phyloP scores from a whole-genome alignment of 2,329 filamentous ascomycete species.

The Nigrospora osmanthi region DNA sequence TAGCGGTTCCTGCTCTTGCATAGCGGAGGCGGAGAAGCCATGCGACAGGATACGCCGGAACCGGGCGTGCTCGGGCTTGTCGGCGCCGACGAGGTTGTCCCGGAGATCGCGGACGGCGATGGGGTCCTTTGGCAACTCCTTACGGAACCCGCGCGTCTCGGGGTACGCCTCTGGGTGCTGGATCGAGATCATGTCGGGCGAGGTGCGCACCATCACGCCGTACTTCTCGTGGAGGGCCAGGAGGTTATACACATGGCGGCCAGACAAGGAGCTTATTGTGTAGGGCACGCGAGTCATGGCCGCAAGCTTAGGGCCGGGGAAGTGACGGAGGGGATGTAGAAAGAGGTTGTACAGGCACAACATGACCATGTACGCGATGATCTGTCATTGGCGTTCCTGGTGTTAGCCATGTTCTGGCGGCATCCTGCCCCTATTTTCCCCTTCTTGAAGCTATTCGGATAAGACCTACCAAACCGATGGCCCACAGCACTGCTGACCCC shows the following conservation, averaged over 20 bases:
- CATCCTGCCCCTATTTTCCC: too few relatives aligned
- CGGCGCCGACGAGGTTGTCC: conserved; percentile 18
- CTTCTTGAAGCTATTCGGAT: too few relatives aligned
- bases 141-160: too few relatives aligned
- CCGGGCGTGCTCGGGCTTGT: conserved; percentile 9
- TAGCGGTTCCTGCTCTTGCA: conserved; percentile 12
- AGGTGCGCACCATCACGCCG: conserved; percentile 3
- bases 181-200: conserved; percentile 20
- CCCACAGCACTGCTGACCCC: too few relatives aligned
- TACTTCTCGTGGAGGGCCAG: conserved; percentile 1
- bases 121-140: conserved; percentile 10
- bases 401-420: too few relatives aligned
- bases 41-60: conserved; percentile 7
- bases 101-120: conserved; percentile 12
- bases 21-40: conserved; percentile 10
- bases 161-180: conserved; percentile 17
- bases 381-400: too few relatives aligned
- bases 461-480: too few relatives aligned
- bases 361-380: too few relatives aligned
- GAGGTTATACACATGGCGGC: not conserved
- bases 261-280: not conserved
- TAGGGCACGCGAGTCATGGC: conserved; percentile 2
- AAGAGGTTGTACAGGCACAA: conserved; percentile 2
- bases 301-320: conserved; percentile 3
- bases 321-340: conserved; percentile 2